phyloP scores from a whole-genome alignment of 2,329 filamentous ascomycete genomes.

The Aspergillus sp. region DNA sequence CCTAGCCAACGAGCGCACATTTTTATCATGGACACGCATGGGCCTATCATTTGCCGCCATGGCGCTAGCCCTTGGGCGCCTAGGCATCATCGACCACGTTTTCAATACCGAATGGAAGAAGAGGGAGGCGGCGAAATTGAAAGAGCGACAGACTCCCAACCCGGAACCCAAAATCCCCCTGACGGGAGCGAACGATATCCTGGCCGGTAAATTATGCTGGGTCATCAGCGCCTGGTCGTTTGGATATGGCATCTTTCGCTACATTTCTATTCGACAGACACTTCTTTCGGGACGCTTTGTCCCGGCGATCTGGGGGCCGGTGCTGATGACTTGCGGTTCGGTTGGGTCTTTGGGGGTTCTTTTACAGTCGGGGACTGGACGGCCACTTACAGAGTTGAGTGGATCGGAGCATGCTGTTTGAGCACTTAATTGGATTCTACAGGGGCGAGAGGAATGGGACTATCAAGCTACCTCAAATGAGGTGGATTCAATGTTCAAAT shows the following conservation, averaged over 20 bases:
- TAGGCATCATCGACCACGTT: conserved; percentile 22
- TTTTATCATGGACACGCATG: conserved; percentile 28
- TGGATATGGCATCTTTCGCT: conserved; percentile 22
- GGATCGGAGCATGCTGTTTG: too few species aligned
- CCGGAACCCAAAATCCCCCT: not conserved
- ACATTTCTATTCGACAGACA: conserved; percentile 19
- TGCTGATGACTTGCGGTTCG: conserved; percentile 20
- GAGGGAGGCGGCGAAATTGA: not conserved
- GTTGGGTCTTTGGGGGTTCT: conserved; percentile 9
- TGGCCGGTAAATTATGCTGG: conserved; percentile 16
- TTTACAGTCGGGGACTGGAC: conserved; percentile 1
- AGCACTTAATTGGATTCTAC: too few species aligned
- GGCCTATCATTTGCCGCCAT: conserved; percentile 27
- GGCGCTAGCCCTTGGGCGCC: conserved; percentile 22
- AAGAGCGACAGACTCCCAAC: not conserved
- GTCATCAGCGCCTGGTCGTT: conserved; percentile 22
- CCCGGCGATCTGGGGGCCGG: conserved; percentile 24
- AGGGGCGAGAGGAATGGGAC: too few species aligned
- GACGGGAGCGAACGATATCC: conserved; percentile 1
- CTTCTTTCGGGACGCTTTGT: conserved; percentile 21
- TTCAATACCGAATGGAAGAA: conserved; percentile 11
- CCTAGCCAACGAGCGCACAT: conserved; percentile 28
- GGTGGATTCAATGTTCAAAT: too few species aligned
- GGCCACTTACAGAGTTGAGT: too few species aligned
- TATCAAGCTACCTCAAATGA: too few species aligned